Percentiles rank a stretch among this genome's conserved stretches.
phyloP scores from a whole-genome alignment of 2,329 filamentous ascomycete genomes.

The Hypomyces rosellus region DNA sequence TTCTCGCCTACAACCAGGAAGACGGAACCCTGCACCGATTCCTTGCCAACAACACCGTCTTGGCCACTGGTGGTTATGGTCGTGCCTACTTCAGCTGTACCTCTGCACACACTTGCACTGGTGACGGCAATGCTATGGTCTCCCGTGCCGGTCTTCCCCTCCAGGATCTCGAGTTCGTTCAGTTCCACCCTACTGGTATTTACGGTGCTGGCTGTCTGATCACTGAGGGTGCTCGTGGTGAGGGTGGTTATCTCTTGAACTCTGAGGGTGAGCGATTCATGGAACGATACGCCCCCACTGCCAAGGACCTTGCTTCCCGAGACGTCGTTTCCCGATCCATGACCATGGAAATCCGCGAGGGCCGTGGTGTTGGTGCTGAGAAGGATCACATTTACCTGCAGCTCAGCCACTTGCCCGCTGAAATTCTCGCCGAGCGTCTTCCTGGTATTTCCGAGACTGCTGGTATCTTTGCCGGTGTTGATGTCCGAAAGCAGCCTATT shows the following conservation, averaged over 20 bases:
- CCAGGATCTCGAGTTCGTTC: conserved; percentile 98
- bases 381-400: conserved; percentile 99
- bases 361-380: conserved; percentile 90
- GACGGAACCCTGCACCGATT: conserved; percentile 97
- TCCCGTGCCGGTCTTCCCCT: conserved; percentile 94
- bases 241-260: conserved; percentile 97
- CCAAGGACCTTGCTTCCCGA: conserved; percentile 93
- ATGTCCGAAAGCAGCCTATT: conserved; percentile 95
- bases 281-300: conserved; percentile 96
- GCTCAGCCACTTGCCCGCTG: conserved; percentile 86
- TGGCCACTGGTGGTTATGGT: conserved; percentile 95
- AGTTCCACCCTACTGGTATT: conserved; percentile 99
- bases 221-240: conserved; percentile 94
- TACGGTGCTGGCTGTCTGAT: conserved; percentile 98
- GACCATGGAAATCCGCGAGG: conserved; percentile 97
- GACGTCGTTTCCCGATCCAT: conserved; percentile 97
- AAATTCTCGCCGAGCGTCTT: conserved; percentile 91
- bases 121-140: conserved; percentile 99
- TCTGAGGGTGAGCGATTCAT: conserved; percentile 98
- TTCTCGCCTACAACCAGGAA: conserved; percentile 97
- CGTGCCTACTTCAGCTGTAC: conserved; percentile 98
- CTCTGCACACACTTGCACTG: conserved; percentile 95
- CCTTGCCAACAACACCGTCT: conserved; percentile 90
- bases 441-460: conserved; percentile 98
- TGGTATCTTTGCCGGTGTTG: conserved; percentile 93